phyloP scores from a whole-genome alignment of 1,284 basidiomycete species.

The Heterobasidion occidentale region DNA sequence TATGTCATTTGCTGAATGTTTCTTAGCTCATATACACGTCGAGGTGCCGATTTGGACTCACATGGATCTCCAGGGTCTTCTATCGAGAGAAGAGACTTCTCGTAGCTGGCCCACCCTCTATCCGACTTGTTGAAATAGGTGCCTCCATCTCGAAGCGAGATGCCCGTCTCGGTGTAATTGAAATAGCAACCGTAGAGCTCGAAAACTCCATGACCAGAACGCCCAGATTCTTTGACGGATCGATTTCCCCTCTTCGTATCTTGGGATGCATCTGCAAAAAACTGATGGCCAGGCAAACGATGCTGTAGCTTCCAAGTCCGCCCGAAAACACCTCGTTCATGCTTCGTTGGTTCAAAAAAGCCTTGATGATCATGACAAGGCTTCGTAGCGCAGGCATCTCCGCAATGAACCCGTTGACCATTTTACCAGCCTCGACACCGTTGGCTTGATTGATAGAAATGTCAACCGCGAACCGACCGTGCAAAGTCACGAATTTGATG shows the following conservation, averaged over 20 bases:
- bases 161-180: slow-evolving; percentile 88
- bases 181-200: slow-evolving; percentile 92
- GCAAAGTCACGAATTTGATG: slow-evolving; percentile 82
- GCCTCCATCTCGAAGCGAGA: slow-evolving; percentile 82
- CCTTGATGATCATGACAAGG: slow-evolving; percentile 84
- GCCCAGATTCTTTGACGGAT: slow-evolving; percentile 83
- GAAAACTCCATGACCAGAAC: slow-evolving; percentile 94
- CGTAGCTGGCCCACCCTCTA: slow-evolving; percentile 71
- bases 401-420: slow-evolving; percentile 76
- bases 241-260: slow-evolving; percentile 82
- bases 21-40: neutral
- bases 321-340: slow-evolving; percentile 98
- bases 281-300: slow-evolving; percentile 88
- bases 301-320: slow-evolving; percentile 90
- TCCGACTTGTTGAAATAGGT: slow-evolving; percentile 76
- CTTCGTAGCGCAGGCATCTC: slow-evolving; percentile 72
- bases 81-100: slow-evolving; percentile 68
- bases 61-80: slow-evolving; percentile 93
- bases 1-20: slow-evolving; percentile 79
- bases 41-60: slow-evolving; percentile 32
- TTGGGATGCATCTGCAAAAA: slow-evolving; percentile 98
- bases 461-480: slow-evolving; percentile 80
- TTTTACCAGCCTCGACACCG: slow-evolving; percentile 74
- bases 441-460: slow-evolving; percentile 88
- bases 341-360: slow-evolving; percentile 81